phyloP scores from a whole-genome alignment of 2,329 filamentous ascomycete species.

The Neofusicoccum sp. region DNA sequence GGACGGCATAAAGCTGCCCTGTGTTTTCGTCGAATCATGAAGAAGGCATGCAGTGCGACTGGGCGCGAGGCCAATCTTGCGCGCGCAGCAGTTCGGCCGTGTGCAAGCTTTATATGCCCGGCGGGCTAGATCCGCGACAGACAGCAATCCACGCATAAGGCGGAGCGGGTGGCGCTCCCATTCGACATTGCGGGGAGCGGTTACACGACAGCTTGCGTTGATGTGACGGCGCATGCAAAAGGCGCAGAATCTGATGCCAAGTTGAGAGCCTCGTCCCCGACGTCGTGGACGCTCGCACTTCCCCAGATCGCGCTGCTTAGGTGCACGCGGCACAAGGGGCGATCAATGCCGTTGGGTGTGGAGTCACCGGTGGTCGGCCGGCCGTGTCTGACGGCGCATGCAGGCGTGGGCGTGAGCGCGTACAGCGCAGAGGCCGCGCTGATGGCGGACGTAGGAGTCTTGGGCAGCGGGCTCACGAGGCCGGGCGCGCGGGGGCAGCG shows the following conservation, averaged over 20 bases:
- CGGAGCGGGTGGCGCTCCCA: background rate
- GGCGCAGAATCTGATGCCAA: background rate
- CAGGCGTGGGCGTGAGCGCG: background rate
- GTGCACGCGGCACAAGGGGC: background rate
- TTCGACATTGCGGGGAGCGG: background rate
- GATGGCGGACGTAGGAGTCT: background rate
- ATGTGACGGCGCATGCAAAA: background rate
- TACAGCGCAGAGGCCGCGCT: background rate
- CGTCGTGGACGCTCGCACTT: background rate
- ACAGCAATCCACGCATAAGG: background rate
- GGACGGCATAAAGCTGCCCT: background rate
- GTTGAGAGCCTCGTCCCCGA: background rate
- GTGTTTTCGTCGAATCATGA: background rate
- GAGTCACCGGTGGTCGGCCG: too few relatives aligned
- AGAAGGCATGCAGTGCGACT: background rate
- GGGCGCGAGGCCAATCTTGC: slow-evolving; percentile 1
- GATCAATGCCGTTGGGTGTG: background rate
- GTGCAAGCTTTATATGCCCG: background rate
- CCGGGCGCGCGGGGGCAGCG: background rate
- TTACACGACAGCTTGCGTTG: background rate
- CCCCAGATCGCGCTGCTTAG: background rate
- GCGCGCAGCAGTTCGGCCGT: background rate
- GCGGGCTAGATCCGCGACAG: background rate
- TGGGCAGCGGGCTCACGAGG: background rate
- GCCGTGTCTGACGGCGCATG: background rate